A percentile compares a stretch with the other conserved stretches of the same genome.
phyloP scores from a whole-genome alignment of 495 filamentous ascomycete genomes.

The Lasiosphaeriaceae sp. region DNA sequence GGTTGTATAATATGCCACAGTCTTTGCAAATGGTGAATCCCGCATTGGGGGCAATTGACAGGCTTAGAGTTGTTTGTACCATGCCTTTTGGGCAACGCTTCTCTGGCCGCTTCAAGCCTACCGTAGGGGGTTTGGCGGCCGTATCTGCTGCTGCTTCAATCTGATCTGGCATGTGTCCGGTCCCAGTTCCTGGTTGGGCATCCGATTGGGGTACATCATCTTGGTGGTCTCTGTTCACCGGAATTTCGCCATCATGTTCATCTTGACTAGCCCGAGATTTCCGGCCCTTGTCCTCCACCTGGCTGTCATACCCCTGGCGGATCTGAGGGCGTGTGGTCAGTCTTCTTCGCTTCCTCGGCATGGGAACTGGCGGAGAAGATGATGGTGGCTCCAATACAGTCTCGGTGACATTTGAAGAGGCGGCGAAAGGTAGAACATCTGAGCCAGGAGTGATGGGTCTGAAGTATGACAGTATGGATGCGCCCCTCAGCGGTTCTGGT shows the following conservation, averaged over 20 bases:
- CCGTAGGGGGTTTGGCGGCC: background rate
- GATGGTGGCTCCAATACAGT: slow-evolving; percentile 27
- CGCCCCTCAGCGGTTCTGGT: slow-evolving; percentile 19
- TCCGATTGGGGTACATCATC: too few species aligned
- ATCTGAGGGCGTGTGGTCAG: slow-evolving; percentile 29
- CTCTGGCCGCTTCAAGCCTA: slow-evolving; percentile 2
- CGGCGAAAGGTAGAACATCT: slow-evolving; percentile 2
- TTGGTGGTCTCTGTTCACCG: background rate
- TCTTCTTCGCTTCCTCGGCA: slow-evolving; percentile 28
- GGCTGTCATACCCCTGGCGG: background rate
- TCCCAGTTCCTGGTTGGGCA: background rate
- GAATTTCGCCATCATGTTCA: background rate
- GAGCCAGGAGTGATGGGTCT: slow-evolving; percentile 21
- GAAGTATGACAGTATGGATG: slow-evolving; percentile 43
- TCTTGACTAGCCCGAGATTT: background rate
- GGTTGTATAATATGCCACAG: slow-evolving; percentile 46
- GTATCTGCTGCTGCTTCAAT: background rate
- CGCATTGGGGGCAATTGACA: slow-evolving; percentile 30
- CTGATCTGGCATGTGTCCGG: background rate
- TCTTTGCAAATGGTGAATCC: slow-evolving; percentile 42
- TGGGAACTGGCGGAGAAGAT: slow-evolving; percentile 14
- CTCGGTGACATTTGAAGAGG: slow-evolving; percentile 6
- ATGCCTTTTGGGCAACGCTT: slow-evolving; percentile 24
- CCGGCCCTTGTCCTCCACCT: background rate
- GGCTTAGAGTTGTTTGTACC: slow-evolving; percentile 42